These are phyloP conservation scores for Alloteropsis semialata DNA, from an alignment of 176 grass and related monocot genomes.

Conservation along the genomic window DNA sequence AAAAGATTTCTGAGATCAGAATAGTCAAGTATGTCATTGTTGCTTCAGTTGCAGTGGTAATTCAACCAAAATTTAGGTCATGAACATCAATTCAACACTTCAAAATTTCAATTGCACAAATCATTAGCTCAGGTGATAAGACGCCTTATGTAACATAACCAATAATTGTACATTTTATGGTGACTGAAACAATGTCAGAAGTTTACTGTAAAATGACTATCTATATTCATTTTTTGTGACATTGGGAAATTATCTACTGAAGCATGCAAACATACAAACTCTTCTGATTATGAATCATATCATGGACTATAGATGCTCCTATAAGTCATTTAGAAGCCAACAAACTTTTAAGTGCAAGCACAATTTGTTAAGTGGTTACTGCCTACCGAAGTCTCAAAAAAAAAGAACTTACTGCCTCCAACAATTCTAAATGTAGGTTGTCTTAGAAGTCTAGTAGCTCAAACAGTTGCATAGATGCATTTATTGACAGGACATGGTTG, in stretches of 20 bases:
- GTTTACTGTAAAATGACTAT: no score
- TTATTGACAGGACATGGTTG: background rate
- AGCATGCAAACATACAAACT: background rate
- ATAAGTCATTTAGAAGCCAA: background rate
- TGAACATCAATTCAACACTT: background rate
- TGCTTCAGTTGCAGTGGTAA: slow-evolving; percentile 13
- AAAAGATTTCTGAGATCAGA: background rate
- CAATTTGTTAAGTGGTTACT: background rate
- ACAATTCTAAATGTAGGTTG: background rate
- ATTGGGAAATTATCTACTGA: background rate
- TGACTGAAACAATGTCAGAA: background rate
- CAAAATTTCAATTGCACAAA: slow-evolving; percentile 2
- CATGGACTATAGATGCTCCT: background rate
- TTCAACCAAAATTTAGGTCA: background rate
- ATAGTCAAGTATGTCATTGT: slow-evolving; percentile 5
- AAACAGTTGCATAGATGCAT: background rate
- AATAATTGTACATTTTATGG: slow-evolving; percentile 4
- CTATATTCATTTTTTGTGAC: background rate
- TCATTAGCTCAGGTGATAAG: background rate
- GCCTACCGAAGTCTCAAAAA: no score
- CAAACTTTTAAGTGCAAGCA: background rate
- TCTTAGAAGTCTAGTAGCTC: background rate
- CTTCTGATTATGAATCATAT: background rate
- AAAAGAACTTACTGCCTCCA: background rate
- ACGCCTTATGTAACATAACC: background rate